Conservation (phyloP, 1,284 basidiomycete species). For the Phellinidium pouzarii region DNA sequence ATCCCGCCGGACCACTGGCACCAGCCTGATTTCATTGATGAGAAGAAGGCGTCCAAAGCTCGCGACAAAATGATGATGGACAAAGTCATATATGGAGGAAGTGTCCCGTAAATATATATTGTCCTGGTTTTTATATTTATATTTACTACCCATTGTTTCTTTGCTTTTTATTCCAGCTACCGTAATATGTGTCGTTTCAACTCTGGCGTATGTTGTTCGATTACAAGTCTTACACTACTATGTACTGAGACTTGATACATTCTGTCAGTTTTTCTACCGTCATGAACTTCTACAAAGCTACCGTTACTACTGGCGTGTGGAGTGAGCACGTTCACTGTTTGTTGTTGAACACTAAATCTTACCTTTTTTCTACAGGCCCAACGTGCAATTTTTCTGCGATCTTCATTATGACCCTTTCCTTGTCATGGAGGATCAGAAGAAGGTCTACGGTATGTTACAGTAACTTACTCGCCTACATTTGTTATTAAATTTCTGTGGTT, state of each 20-base stretch:
- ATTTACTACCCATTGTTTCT: conserved; percentile 5
- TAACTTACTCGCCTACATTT: not conserved
- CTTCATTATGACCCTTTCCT: conserved; percentile 85
- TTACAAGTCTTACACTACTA: too few relatives aligned
- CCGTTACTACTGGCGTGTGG: conserved; percentile 65
- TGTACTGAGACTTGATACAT: not conserved
- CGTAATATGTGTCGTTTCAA: conserved; percentile 94
- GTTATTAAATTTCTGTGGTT: not conserved
- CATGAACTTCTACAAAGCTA: conserved; percentile 46
- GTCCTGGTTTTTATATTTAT: too few relatives aligned
- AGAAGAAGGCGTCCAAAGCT: conserved; percentile 65
- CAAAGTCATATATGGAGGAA: conserved; percentile 85
- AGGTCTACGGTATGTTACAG: conserved; percentile 62
- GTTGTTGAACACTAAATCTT: not conserved
- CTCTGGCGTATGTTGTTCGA: conserved; percentile 63
- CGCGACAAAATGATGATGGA: conserved; percentile 74
- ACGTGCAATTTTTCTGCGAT: conserved; percentile 83
- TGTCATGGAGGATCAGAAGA: conserved; percentile 82
- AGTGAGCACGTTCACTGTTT: conserved; percentile 28
- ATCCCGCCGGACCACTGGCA: conserved; percentile 81
- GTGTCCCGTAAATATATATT: conserved; percentile 48
- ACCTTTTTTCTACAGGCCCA: conserved; percentile 44
- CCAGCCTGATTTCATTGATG: conserved; percentile 81
- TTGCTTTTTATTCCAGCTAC: conserved; percentile 43
- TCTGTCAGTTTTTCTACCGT: conserved; percentile 43